Evolutionary conservation across 2,329 filamentous ascomycete species (phyloP), one percentile per base, ranked within the genome.

Genomic region (Metarhizium guizhouense): DNA sequence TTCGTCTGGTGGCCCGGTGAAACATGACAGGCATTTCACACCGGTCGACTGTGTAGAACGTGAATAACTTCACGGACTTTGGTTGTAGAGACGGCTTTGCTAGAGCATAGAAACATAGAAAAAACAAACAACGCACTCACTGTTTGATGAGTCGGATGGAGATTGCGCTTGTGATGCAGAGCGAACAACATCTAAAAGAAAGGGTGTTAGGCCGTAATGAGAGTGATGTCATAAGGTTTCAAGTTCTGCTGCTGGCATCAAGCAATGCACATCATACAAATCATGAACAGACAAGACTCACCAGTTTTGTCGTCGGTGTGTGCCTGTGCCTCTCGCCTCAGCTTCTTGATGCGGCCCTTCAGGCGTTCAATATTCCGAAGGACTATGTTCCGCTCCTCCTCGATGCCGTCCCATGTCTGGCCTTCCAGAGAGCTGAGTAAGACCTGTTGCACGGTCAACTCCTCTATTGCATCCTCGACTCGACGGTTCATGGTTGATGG

Each of bases 371-470:
- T 57, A 18, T 25, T 16, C 42, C 48, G 30, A 29, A 11, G 11
- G 6, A 54, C 25, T 13, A 36, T 11, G n/a, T 49, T 25, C 47
- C 43, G 32, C 53, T 56, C 52, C n/a, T 69, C 57, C 36, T 71
- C 69, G 40, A 65, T 66, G 16, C 62, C 67, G 6, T 65, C 62
- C 53, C 63, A 65, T 6, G 57, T 53, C 38, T 61, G 61, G 29
- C 53, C 58, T 20, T 58, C 43, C n/a, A 80, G 68, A 2, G 76
- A 78, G 7, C 63, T 59, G 3, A 79, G 65, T 20, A 79, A 68
- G 52, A 74, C 72, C 50, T 66, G 66, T 57, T 77, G 72, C 20
- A 77, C 67, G 36, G 61, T 66, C 57, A 79, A 63, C 55, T 78
- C 75, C 51, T 76, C 72, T 18, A 59, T 60, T 20, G 77, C 60